Evolutionary conservation across 164 flowering plant species (phyloP).

Genomic region (Tetrastigma voinierianum): DNA sequence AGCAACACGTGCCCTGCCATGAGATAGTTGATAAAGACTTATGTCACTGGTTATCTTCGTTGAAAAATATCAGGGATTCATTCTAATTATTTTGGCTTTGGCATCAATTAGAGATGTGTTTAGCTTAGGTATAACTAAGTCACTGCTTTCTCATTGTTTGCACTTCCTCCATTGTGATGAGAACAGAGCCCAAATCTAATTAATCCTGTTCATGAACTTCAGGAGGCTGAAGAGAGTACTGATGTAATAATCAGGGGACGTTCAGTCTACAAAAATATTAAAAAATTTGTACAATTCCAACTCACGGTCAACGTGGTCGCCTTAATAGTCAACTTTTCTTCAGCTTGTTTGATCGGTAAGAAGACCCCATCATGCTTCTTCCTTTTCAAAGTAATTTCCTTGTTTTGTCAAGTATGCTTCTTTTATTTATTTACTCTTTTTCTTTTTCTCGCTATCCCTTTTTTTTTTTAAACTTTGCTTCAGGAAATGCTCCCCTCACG

Average conservation of each 20-base stretch:
- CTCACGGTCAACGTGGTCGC: conserved; percentile 80
- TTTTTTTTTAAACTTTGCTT: conserved; percentile 2
- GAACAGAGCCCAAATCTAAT: neutral
- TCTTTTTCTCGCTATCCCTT: neutral
- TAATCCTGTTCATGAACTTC: conserved; percentile 7
- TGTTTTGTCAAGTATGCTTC: neutral
- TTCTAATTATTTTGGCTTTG: too few species aligned
- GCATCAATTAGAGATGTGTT: too few species aligned
- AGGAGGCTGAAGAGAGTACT: conserved; percentile 93
- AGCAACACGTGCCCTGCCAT: neutral
- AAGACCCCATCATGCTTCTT: neutral
- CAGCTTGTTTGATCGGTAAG: conserved; percentile 73
- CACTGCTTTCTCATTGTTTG: too few species aligned
- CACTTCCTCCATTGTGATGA: too few species aligned
- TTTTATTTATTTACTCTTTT: neutral
- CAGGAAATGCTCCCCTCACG: conserved; percentile 75
- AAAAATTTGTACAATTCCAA: conserved; percentile 83
- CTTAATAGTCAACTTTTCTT: conserved; percentile 63
- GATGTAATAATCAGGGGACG: conserved; percentile 93
- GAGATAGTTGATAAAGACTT: too few species aligned
- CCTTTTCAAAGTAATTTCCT: neutral
- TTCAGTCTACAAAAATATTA: conserved; percentile 76
- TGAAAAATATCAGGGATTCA: too few species aligned
- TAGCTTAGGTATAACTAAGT: too few species aligned
- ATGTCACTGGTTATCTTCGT: too few species aligned